Conservation (phyloP, 306 rosid species). For the Acacia melanoxylon region DNA sequence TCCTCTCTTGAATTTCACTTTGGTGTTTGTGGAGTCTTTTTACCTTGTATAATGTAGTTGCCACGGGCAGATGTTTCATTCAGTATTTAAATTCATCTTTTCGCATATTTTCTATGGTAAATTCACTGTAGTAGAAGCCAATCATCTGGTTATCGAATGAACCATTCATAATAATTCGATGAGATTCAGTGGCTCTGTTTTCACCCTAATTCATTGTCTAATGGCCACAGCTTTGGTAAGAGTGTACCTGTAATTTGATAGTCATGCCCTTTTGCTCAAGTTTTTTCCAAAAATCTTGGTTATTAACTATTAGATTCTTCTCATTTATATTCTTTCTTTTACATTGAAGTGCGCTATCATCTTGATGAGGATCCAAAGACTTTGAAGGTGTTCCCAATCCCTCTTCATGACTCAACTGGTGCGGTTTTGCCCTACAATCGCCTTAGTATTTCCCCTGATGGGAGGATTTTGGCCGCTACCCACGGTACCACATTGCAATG, state of each 20-base stretch:
- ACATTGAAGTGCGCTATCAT: constrained; percentile 84
- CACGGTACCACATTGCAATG: constrained; percentile 93
- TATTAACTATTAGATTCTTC: constrained; percentile 16
- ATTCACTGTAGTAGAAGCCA: background rate
- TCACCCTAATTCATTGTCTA: constrained; percentile 4
- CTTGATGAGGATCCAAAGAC: constrained; percentile 96
- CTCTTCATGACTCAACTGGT: constrained; percentile 71
- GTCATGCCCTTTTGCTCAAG: background rate
- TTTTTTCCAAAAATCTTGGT: constrained; percentile 1
- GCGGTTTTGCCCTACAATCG: constrained; percentile 71
- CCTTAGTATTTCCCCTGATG: constrained; percentile 84
- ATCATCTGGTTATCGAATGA: constrained; percentile 1
- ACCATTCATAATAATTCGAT: background rate
- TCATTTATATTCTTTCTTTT: constrained; percentile 30
- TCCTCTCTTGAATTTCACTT: too few relatives aligned
- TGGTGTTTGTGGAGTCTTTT: too few relatives aligned
- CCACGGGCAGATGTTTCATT: background rate
- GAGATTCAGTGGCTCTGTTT: constrained; percentile 14
- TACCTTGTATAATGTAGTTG: background rate
- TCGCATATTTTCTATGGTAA: background rate
- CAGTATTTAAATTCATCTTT: background rate
- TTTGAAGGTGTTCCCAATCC: constrained; percentile 84
- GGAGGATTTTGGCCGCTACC: constrained; percentile 74
- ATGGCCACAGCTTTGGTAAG: background rate
- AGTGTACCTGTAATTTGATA: constrained; percentile 19